phyloP scores from a whole-genome alignment of 164 flowering plant genomes.

The Nymphaea thermarum region DNA sequence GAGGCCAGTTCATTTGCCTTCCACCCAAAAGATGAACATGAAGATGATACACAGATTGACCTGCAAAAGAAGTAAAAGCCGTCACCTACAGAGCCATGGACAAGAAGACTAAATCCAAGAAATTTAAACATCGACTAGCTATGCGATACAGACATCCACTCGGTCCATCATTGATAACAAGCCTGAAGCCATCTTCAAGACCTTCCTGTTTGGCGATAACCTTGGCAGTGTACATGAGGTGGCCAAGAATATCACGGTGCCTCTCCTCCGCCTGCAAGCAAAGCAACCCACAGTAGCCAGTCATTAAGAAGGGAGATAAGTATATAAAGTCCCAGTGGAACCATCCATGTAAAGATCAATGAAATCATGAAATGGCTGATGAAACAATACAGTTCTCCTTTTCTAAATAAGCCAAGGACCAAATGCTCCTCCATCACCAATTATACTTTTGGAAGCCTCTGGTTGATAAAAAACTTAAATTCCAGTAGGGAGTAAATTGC shows the following conservation, averaged over 20 bases:
- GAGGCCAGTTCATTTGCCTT: constrained; percentile 97
- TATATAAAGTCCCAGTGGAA: no score
- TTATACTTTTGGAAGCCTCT: no score
- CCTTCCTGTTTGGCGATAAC: constrained; percentile 92
- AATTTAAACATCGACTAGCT: no score
- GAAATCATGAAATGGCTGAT: no score
- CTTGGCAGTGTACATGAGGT: constrained; percentile 77
- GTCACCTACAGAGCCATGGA: neutral
- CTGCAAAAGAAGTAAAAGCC: constrained; percentile 21
- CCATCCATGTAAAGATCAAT: no score
- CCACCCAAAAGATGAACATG: constrained; percentile 93
- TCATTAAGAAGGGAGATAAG: no score
- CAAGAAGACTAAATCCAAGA: neutral
- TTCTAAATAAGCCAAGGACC: no score
- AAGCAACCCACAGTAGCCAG: neutral
- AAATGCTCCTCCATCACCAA: no score
- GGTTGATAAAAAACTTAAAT: no score
- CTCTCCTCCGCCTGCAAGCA: constrained; percentile 78
- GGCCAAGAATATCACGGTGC: constrained; percentile 82
- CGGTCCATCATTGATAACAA: constrained; percentile 97
- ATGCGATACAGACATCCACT: constrained; percentile 45
- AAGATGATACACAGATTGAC: constrained; percentile 91
- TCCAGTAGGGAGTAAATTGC: no score
- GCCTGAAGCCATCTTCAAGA: constrained; percentile 76
- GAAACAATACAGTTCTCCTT: no score